phyloP scores from a whole-genome alignment of 768 basidiomycete species.

The Hygrophorus pudorinus region DNA sequence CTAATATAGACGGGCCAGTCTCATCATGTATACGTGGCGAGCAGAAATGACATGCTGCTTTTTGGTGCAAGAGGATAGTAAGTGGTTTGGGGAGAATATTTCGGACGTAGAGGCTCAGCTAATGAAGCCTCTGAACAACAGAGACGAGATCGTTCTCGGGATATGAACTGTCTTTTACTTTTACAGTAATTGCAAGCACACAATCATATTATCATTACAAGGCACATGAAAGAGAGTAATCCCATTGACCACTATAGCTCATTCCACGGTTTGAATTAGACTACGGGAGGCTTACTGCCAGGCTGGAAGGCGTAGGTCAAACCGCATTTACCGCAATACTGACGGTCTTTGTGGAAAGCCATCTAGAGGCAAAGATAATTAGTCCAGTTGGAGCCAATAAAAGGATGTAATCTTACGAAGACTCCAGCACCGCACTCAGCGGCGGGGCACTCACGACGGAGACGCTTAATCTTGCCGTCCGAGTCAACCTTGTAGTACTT shows the following conservation, averaged over 20 bases:
- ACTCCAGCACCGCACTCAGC: constrained; percentile 80
- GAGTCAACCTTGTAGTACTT: constrained; percentile 99
- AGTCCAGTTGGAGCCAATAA: neutral
- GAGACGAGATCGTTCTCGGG: too few relatives aligned
- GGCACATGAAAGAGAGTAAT: neutral
- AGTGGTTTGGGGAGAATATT: too few relatives aligned
- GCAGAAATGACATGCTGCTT: too few relatives aligned
- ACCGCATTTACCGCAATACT: constrained; percentile 95
- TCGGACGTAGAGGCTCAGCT: too few relatives aligned
- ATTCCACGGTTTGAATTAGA: constrained; percentile 25
- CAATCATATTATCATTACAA: neutral
- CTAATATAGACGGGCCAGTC: too few relatives aligned
- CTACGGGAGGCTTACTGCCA: constrained; percentile 68
- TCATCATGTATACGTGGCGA: too few relatives aligned
- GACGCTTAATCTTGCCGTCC: constrained; percentile 98
- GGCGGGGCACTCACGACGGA: constrained; percentile 90
- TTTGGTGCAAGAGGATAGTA: too few relatives aligned
- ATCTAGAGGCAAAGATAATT: constrained; percentile 44
- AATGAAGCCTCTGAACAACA: too few relatives aligned
- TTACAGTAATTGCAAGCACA: too few relatives aligned
- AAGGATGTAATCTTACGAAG: constrained; percentile 48
- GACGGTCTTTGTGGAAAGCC: constrained; percentile 97
- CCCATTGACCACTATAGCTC: neutral
- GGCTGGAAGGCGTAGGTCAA: constrained; percentile 80
- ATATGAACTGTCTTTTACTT: too few relatives aligned